phyloP scores from a whole-genome alignment of 2,329 filamentous ascomycete species.

The Orbilia quercus region DNA sequence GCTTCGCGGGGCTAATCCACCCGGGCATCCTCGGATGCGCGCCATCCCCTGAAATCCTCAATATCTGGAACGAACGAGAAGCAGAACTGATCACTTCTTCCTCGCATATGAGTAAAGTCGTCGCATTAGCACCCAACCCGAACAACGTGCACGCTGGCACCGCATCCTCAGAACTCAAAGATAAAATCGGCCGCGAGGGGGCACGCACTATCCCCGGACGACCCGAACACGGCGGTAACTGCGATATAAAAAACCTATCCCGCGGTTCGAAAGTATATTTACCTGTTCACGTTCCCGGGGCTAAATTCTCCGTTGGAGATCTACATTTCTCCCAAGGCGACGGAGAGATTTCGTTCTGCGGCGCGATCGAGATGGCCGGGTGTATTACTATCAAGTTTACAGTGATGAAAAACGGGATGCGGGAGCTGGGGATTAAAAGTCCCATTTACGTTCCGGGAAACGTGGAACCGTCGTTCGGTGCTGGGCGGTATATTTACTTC shows the following conservation, averaged over 20 bases:
- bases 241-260: conserved; percentile 88
- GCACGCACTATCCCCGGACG: conserved; percentile 86
- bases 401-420: conserved; percentile 83
- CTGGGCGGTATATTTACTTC: conserved; percentile 83
- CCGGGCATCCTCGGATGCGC: conserved; percentile 92
- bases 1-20: conserved; percentile 89
- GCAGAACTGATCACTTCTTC: conserved; percentile 78
- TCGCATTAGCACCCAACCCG: conserved; percentile 80
- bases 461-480: conserved; percentile 87
- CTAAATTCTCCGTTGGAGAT: conserved; percentile 91
- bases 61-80: conserved; percentile 85
- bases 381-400: conserved; percentile 90
- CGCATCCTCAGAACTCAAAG: conserved; percentile 69
- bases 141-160: conserved; percentile 78
- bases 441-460: conserved; percentile 88
- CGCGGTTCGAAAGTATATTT: conserved; percentile 85
- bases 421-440: conserved; percentile 78
- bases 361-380: conserved; percentile 93
- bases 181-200: conserved; percentile 79
- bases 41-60: conserved; percentile 79
- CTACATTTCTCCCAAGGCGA: conserved; percentile 88
- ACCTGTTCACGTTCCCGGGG: conserved; percentile 85
- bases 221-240: conserved; percentile 89
- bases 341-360: conserved; percentile 88
- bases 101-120: conserved; percentile 74